Base-by-base conservation (phyloP, 2,329 filamentous ascomycete genomes). In the Tolypocladium tropicale region DNA sequence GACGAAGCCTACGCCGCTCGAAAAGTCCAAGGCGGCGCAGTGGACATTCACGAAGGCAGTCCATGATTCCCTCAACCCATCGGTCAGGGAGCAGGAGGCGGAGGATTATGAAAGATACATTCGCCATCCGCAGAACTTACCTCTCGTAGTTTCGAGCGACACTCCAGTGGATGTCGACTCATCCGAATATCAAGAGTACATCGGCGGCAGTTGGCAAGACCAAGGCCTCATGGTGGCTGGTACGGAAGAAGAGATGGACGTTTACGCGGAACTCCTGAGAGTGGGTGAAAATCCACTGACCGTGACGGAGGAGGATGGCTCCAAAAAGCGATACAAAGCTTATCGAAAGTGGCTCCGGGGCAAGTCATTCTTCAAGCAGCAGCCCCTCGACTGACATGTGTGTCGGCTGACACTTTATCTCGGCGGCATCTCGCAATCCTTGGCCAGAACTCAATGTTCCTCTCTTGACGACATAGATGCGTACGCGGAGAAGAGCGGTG, bases 341-440 rank as follows among this genome's bases (percentile, higher is more conserved):
- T 99, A 99, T 72, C 78, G 86, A 65, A 95, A 96, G 73, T 99
- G 94, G 93, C 77, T 99, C 67, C 82, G 85, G 59, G 93, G 93
- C 21, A 97, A 96, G 76, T 96, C 90, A 65, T 80, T 97, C 65
- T 97, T 97, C 71, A 97, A 97, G 73, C 92, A 96, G 77, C 84
- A 86, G 70, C 83, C 86, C 50, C 77, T 82, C 54, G 80, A 82
- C 60, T 82, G 73, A 73, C 63, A 57, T 30, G 4, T 12, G 2
- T 28, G 18, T 14, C 46, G 46, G 28, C 21, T 37, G 48, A 30
- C 2, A 16, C 30, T 2, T 14, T n/a, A 18, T 28, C 28, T 50
- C 21, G 23, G 28, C 28, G 28, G 12, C 18, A 33, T 14, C 30
- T 33, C 46, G 32, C 46, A 33, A 11, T 30, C 28, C 28, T 11